Evolutionary conservation across 2,329 filamentous ascomycete species (phyloP), one percentile per base, ranked within the genome.

Genomic region (Botrytis fabae): DNA sequence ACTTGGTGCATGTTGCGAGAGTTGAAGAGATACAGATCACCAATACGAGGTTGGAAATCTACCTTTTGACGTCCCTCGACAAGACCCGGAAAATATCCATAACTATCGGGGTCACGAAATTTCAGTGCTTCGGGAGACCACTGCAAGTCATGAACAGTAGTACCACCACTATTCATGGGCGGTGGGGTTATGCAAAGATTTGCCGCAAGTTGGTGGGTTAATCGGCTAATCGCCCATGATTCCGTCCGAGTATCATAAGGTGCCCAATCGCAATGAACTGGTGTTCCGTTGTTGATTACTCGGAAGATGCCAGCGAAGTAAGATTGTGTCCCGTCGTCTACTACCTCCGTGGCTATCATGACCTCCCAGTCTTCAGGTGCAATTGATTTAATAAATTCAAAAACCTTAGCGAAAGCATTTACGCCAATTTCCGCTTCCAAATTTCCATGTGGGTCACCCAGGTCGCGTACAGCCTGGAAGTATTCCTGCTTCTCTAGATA

Each of bases 221-320:
- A 68, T 59, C 54, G 62, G 28, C 64, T 70, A 44, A 73, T 70
- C 6, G 71, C 51, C 73, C 65, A 74, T 18, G 69, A 61, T 54
- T 77, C 51, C 62, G 76, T 73, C 10, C 73, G 63, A 25, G 73
- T 72, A 18, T 79, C 25, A 71, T 71, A 48, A 69, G 70, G 40
- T n/a, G 73, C 60, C 76, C 75, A 73, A 54, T 77, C 48, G 73
- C 74, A 68, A 79, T 82, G 71, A 78, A 82, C 68, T 62, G 38
- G 81, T 81, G 48, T 80, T 78, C 25, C 82, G 80, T 81, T 76
- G 80, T 61, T 74, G 81, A n/a, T 75, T 81, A 28, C 77, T 81
- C 22, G 44, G 20, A 64, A 65, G 25, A 74, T 91, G 51, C 89
- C 90, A 68, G 6, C 64, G 28, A 68, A 68, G 35, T 68, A 68